These are phyloP conservation scores for Trametes polyzona DNA, from an alignment of 1,284 basidiomycete genomes.

Conservation along the genomic window DNA sequence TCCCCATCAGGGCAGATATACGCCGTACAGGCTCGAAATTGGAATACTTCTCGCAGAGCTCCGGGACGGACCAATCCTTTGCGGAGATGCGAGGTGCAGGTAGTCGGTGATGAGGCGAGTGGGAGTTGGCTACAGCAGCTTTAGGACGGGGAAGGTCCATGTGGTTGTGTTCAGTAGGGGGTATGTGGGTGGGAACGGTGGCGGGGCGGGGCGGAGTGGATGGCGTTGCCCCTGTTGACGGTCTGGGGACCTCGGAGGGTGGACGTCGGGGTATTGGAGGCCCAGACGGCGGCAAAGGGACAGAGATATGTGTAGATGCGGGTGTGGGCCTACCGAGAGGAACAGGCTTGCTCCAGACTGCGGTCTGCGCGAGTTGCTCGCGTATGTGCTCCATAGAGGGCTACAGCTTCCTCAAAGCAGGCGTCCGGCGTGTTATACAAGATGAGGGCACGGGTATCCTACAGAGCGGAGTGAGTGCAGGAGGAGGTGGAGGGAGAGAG, in stretches of 20 bases:
- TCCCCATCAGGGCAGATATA: slow-evolving; percentile 37
- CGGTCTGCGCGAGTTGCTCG: background rate
- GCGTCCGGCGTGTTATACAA: background rate
- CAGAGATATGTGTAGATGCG: background rate
- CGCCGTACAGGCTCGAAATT: slow-evolving; percentile 50
- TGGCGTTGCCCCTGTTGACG: background rate
- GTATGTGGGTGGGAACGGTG: background rate
- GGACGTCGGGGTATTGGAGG: background rate
- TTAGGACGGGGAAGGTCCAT: background rate
- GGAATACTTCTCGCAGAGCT: slow-evolving; percentile 41
- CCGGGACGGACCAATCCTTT: slow-evolving; percentile 53
- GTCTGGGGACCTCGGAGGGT: background rate
- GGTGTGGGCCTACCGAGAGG: background rate
- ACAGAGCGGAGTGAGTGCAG: too few relatives aligned
- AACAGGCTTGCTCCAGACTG: too few relatives aligned
- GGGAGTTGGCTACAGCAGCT: background rate
- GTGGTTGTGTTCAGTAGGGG: background rate
- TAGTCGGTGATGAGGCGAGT: background rate
- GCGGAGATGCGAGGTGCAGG: slow-evolving; percentile 47
- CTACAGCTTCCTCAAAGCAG: background rate
- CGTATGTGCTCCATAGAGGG: background rate
- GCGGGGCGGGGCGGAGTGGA: background rate
- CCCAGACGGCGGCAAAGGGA: background rate
- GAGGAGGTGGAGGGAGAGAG: too few relatives aligned
- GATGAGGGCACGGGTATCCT: background rate